These are phyloP conservation scores for Striga asiatica DNA, from an alignment of 257 asterid species.

Conservation along the genomic window DNA sequence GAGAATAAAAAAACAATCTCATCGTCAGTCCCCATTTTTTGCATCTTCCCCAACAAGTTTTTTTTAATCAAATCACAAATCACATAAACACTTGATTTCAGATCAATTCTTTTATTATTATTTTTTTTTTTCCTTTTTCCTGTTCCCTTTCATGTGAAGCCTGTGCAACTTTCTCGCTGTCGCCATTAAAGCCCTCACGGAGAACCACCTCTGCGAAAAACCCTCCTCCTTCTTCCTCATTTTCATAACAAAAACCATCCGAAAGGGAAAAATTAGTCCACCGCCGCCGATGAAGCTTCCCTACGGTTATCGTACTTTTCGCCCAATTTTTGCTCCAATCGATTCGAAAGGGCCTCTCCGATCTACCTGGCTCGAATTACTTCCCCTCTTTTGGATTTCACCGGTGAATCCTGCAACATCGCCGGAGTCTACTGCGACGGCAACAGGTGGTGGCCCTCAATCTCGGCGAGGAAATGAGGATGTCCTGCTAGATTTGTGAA, in stretches of 20 bases:
- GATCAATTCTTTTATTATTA: neutral
- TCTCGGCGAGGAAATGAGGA: too few species aligned
- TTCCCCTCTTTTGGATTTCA: slow-evolving; percentile 86
- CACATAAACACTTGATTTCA: neutral
- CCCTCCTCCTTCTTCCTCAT: slow-evolving; percentile 10
- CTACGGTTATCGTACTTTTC: slow-evolving; percentile 12
- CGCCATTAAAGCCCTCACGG: slow-evolving; percentile 46
- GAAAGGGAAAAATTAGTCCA: slow-evolving; percentile 13
- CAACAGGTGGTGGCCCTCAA: slow-evolving; percentile 64
- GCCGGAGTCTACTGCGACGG: slow-evolving; percentile 70
- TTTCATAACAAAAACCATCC: neutral
- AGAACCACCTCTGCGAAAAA: slow-evolving; percentile 27
- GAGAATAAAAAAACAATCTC: slow-evolving; percentile 6
- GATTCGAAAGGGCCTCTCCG: slow-evolving; percentile 16
- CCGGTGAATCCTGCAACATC: slow-evolving; percentile 75
- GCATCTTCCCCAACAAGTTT: slow-evolving; percentile 40
- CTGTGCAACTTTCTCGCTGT: slow-evolving; percentile 27
- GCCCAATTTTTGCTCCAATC: slow-evolving; percentile 33
- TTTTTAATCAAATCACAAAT: neutral
- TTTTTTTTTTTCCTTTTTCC: neutral
- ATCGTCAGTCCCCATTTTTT: slow-evolving; percentile 11
- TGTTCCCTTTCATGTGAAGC: slow-evolving; percentile 58
- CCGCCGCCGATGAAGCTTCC: neutral
- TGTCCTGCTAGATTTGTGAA: too few species aligned
- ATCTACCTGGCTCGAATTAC: slow-evolving; percentile 70